These are phyloP conservation scores for Thelonectria discophora DNA, from an alignment of 2,329 filamentous ascomycete genomes.

Conservation along the genomic window DNA sequence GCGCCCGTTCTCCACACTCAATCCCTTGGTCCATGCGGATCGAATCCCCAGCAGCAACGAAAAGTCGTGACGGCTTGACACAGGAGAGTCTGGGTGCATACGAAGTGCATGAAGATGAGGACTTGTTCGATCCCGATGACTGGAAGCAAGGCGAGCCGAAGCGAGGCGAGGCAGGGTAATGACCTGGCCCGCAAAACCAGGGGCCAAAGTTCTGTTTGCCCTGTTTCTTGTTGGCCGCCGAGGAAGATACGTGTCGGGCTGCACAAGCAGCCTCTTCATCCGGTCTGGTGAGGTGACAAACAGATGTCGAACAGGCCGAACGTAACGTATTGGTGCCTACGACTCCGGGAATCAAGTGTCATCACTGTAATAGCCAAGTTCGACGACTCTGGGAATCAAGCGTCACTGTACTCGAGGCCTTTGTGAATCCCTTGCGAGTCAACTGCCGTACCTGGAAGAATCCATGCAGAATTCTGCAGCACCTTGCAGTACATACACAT, in stretches of 20 bases:
- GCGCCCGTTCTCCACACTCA: conserved; percentile 21
- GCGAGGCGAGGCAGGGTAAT: background rate
- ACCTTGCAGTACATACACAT: background rate
- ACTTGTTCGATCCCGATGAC: conserved; percentile 6
- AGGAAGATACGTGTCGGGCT: background rate
- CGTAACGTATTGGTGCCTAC: background rate
- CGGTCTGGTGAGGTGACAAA: background rate
- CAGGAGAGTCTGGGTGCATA: background rate
- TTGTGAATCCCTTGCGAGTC: background rate
- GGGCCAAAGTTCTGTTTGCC: background rate
- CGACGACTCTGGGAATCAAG: background rate
- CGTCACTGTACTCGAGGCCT: too few relatives aligned
- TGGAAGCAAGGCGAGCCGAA: conserved; percentile 3
- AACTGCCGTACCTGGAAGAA: background rate
- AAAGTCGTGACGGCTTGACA: background rate
- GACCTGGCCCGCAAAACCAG: conserved; percentile 1
- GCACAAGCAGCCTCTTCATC: background rate
- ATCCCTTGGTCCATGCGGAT: conserved; percentile 36
- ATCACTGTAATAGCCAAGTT: background rate
- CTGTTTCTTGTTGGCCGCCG: background rate
- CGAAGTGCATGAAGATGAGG: background rate
- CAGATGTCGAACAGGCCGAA: background rate
- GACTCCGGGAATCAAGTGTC: background rate
- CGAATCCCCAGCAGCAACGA: conserved; percentile 12
- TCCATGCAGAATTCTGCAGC: background rate